Evolutionary conservation across 495 filamentous ascomycete genomes (phyloP).

Genomic region (Rhizodiscina lignyota): DNA sequence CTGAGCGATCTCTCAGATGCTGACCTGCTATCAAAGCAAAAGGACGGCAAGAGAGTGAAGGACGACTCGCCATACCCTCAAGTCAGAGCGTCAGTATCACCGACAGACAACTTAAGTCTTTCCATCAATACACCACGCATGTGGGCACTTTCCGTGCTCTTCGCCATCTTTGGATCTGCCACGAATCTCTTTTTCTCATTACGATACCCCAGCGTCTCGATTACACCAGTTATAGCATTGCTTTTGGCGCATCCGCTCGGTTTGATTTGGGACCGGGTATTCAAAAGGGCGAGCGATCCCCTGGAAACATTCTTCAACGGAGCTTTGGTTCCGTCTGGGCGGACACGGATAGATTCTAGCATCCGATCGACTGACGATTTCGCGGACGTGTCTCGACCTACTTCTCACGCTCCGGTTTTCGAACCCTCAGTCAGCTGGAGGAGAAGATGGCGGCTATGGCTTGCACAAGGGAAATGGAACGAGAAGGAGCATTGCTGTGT

Average conservation of each 20-base stretch:
- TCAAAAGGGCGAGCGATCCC: slow-evolving; percentile 47
- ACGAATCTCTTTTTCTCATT: slow-evolving; percentile 75
- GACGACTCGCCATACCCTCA: slow-evolving; percentile 16
- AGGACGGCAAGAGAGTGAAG: too few relatives aligned
- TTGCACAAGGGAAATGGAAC: slow-evolving; percentile 69
- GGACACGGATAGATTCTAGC: neutral
- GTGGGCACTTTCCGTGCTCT: slow-evolving; percentile 65
- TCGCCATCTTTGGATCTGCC: slow-evolving; percentile 62
- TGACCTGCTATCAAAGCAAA: too few relatives aligned
- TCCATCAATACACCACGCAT: slow-evolving; percentile 80
- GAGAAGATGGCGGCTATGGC: slow-evolving; percentile 44
- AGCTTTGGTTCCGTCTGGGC: neutral
- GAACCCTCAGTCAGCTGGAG: too few relatives aligned
- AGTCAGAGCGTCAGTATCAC: slow-evolving; percentile 61
- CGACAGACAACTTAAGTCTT: slow-evolving; percentile 51
- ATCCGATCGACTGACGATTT: neutral
- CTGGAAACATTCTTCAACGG: slow-evolving; percentile 42
- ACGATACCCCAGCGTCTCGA: slow-evolving; percentile 72
- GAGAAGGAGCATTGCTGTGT: slow-evolving; percentile 78
- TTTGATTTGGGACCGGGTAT: slow-evolving; percentile 53
- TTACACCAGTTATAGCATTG: slow-evolving; percentile 71
- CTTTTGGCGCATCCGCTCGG: slow-evolving; percentile 69
- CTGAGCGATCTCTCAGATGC: too few relatives aligned
- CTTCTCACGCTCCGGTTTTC: too few relatives aligned
- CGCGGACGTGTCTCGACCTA: neutral